Base-by-base conservation (phyloP, 2,329 filamentous ascomycete species). In the Exserohilum rostratum region DNA sequence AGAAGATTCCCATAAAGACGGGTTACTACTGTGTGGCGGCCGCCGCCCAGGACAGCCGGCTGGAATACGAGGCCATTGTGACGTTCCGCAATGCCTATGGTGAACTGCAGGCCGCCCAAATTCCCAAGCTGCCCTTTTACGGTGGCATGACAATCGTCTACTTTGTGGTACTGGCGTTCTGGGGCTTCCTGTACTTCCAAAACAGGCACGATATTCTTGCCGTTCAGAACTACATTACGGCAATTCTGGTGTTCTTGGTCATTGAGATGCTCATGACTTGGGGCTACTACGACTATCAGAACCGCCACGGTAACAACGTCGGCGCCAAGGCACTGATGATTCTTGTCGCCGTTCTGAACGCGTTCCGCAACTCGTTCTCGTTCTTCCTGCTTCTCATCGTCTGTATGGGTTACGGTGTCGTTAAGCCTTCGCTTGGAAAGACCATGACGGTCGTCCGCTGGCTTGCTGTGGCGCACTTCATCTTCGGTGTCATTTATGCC, bases 401-500 rank as follows among this genome's bases (percentile, higher is more conserved):
- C 29, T 99, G 95, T 76, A 99, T 99, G 95, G 95, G 95, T 29
- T 99, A 99, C 68, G 95, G 95, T 66, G 96, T 99, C 20, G 96
- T 99, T 63, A 98, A 98, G 78, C 90, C 89, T 2, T 91, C 89
- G 2, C 84, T 99, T 4, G 95, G 95, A 53, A 90, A 89, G 69
- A 93, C 92, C 11, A 99, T 99, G 95, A 86, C 93, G 62, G 93
- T 90, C 68, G 93, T 97, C 38, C 90, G 95, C 55, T 90, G 90
- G 79, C 85, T 99, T 15, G 95, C 95, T 13, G 88, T 93, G 58
- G 90, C 89, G 2, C 95, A 99, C 77, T 99, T 99, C 70, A 80
- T 96, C 47, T 99, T 99, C 67, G 95, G 93, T 18, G 85, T 98
- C 57, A 88, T 97, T 34, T 99, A 99, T 72, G 90, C 93, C 11